Evolutionary conservation across 2,329 filamentous ascomycete genomes (phyloP).

Genomic region (Penicillium oxalicum): DNA sequence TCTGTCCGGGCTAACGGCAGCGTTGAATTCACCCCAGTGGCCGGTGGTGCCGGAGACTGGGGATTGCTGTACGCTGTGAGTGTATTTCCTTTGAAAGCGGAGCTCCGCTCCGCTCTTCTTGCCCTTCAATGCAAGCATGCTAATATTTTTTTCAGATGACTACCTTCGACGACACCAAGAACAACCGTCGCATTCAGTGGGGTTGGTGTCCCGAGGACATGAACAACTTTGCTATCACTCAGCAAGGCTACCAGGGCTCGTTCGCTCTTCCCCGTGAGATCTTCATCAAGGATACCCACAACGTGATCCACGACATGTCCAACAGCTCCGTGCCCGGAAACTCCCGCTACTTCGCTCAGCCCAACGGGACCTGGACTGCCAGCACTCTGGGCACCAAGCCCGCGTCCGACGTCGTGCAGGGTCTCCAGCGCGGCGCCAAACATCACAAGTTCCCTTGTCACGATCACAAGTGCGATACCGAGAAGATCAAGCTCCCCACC

Average conservation of each 20-base stretch:
- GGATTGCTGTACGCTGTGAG: constrained; percentile 13
- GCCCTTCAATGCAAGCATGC: background rate
- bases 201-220: constrained; percentile 13
- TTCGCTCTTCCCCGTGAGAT: constrained; percentile 10
- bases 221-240: constrained; percentile 9
- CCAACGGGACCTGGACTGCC: constrained; percentile 11
- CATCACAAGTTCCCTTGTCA: constrained; percentile 8
- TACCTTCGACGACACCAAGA: constrained; percentile 12
- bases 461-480: background rate
- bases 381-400: constrained; percentile 13
- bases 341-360: constrained; percentile 9
- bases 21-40: constrained; percentile 10
- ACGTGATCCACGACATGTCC: constrained; percentile 1
- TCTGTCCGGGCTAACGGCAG: constrained; percentile 12
- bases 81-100: background rate
- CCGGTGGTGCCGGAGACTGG: constrained; percentile 12
- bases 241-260: constrained; percentile 13
- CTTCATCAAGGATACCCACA: constrained; percentile 10
- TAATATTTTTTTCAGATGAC: constrained; percentile 1
- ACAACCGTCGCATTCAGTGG: constrained; percentile 14
- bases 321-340: background rate
- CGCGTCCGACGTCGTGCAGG: constrained; percentile 8
- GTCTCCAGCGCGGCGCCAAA: constrained; percentile 6
- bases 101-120: too few relatives aligned
- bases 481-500: constrained; percentile 1